Evolutionary conservation across 2,329 filamentous ascomycete species (phyloP).

Genomic region (Apiospora saccharicola): DNA sequence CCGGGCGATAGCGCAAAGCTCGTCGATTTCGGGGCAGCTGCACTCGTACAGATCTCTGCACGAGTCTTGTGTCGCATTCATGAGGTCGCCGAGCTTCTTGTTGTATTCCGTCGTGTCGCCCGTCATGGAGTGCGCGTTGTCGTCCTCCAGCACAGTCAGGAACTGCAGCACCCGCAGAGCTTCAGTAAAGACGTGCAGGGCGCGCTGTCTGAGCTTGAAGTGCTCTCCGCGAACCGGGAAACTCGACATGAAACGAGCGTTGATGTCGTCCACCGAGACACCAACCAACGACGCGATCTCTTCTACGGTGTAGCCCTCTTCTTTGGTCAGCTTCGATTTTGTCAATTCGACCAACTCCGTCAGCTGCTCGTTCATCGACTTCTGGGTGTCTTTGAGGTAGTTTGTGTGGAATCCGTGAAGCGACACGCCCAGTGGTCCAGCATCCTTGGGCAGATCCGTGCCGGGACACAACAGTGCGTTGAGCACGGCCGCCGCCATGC

Average conservation of each 20-base stretch:
- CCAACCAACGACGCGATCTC: slow-evolving; percentile 80
- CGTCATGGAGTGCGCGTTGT: slow-evolving; percentile 47
- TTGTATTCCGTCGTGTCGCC: slow-evolving; percentile 69
- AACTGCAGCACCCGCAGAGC: slow-evolving; percentile 87
- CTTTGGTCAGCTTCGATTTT: slow-evolving; percentile 74
- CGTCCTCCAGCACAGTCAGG: slow-evolving; percentile 74
- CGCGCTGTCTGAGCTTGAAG: slow-evolving; percentile 88
- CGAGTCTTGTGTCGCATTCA: slow-evolving; percentile 90
- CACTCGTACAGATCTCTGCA: slow-evolving; percentile 91
- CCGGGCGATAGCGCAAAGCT: slow-evolving; percentile 81
- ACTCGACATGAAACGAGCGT: slow-evolving; percentile 81
- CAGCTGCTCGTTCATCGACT: slow-evolving; percentile 71
- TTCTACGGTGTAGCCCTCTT: slow-evolving; percentile 86
- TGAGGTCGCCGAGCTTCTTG: slow-evolving; percentile 75
- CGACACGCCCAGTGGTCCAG: slow-evolving; percentile 81
- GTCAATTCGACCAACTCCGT: slow-evolving; percentile 74
- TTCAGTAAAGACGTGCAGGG: slow-evolving; percentile 90
- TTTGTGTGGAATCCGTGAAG: slow-evolving; percentile 87
- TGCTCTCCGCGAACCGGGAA: slow-evolving; percentile 88
- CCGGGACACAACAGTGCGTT: slow-evolving; percentile 64
- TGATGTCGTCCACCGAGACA: slow-evolving; percentile 73
- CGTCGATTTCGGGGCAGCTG: slow-evolving; percentile 90
- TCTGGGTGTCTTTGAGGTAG: slow-evolving; percentile 69
- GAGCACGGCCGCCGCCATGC: slow-evolving; percentile 78
- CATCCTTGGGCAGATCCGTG: slow-evolving; percentile 75